Conservation (phyloP, 306 rosid species). For the Carpinus fangiana region DNA sequence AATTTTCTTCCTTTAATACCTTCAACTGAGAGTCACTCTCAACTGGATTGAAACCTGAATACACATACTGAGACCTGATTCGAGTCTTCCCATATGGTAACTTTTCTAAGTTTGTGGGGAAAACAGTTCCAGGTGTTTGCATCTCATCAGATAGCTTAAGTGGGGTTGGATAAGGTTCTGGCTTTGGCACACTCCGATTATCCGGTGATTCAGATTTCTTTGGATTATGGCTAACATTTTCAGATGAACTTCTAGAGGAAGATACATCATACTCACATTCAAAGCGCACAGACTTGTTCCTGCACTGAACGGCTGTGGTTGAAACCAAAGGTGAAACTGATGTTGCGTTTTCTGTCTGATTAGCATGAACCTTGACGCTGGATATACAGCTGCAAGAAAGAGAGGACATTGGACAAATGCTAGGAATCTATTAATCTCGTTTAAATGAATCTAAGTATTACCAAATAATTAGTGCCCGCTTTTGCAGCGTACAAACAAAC, state of each 20-base stretch:
- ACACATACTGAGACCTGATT: constrained; percentile 73
- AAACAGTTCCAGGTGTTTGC: constrained; percentile 96
- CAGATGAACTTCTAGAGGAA: constrained; percentile 52
- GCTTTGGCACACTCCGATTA: constrained; percentile 50
- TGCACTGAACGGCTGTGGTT: constrained; percentile 48
- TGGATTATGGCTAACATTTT: constrained; percentile 32
- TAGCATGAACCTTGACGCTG: constrained; percentile 18
- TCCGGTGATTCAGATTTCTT: constrained; percentile 41
- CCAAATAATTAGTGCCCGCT: neutral
- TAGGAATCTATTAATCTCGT: constrained; percentile 6
- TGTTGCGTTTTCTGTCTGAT: constrained; percentile 37
- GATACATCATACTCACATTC: constrained; percentile 53
- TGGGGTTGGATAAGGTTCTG: constrained; percentile 78
- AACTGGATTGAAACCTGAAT: constrained; percentile 45
- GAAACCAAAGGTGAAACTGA: constrained; percentile 38
- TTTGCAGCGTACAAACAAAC: neutral
- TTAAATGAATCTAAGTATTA: neutral
- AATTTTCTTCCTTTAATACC: constrained; percentile 47
- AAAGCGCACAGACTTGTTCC: constrained; percentile 76
- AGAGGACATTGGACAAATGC: neutral
- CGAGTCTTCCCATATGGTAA: constrained; percentile 48
- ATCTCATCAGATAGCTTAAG: constrained; percentile 73
- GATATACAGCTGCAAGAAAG: constrained; percentile 37
- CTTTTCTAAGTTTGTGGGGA: constrained; percentile 58
- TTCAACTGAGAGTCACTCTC: constrained; percentile 45